Base-by-base conservation (phyloP, 495 filamentous ascomycete genomes). In the Penicillium crystallinum region DNA sequence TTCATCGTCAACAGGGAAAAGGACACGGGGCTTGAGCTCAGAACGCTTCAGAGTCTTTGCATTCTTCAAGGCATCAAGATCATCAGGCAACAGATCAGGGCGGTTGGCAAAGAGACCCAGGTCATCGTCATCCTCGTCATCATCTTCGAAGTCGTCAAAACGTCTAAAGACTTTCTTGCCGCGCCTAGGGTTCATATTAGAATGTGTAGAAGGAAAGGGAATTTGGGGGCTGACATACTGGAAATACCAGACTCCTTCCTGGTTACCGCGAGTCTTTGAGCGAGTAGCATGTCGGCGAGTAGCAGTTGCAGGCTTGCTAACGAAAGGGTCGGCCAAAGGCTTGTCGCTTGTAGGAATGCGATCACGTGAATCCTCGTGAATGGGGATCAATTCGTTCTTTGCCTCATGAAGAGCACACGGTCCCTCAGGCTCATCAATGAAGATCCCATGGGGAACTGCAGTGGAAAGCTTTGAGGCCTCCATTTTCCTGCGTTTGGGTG, bases 301-400 rank as follows among this genome's bases (percentile, higher is more conserved):
- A 25, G 30, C 12, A 7, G 29, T 17, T 73, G 19, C 67, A 59
- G 53, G 58, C 61, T 41, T 62, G 56, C 55, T 70, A 68, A 58
- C 70, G 77, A 49, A 97, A 0, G 90, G 90, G 57, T 96, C 97
- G 3, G 84, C 82, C 53, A 36, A 3, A 36, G n/a, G 4, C 1
- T 17, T 17, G 75, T 63, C 49, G 70, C 81, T 22, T 71, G 84
- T 82, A 23, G 93, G 93, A 30, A 96, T 72, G 37, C 89, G 85
- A 61, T 95, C 91, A 62, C 87, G 86, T 3, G 88, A 87, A 61
- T 98, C 93, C 9, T 91, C 97, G 64, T 83, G 96, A 47, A 98
- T 95, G 57, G 82, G 70, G 54, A 97, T 90, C 34, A 29, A 27
- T 12, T 38, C 23, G 6, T 37, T 21, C 23, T 14, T 29, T 2